Conservation (phyloP, 1,284 basidiomycete species). For the Porodaedalea pini region DNA sequence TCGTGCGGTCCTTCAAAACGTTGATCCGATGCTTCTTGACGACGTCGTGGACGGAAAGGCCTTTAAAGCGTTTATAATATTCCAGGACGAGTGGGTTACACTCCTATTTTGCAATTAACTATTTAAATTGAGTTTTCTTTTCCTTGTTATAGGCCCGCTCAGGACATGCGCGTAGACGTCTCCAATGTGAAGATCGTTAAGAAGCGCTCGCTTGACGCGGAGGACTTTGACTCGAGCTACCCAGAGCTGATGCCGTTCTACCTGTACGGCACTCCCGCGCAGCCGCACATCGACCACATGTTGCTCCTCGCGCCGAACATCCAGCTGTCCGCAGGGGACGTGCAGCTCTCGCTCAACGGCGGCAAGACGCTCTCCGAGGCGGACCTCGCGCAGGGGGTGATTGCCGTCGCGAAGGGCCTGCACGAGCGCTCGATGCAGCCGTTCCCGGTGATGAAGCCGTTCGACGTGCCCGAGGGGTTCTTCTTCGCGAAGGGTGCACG, state of each 20-base stretch:
- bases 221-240: conserved; percentile 30
- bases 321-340: conserved; percentile 33
- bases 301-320: conserved; percentile 38
- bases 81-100: background rate
- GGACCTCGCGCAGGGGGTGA: conserved; percentile 27
- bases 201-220: conserved; percentile 27
- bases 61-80: conserved; percentile 13
- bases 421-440: conserved; percentile 34
- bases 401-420: conserved; percentile 25
- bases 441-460: conserved; percentile 23
- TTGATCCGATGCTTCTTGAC: conserved; percentile 21
- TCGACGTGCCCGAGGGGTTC: conserved; percentile 16
- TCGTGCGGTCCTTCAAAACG: conserved; percentile 24
- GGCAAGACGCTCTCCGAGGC: conserved; percentile 3
- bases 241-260: conserved; percentile 40
- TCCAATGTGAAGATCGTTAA: conserved; percentile 34
- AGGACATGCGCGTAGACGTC: conserved; percentile 21
- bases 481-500: conserved; percentile 15
- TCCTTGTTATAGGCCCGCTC: background rate
- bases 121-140: background rate
- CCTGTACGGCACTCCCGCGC: conserved; percentile 34
- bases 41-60: conserved; percentile 23
- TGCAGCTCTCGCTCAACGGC: conserved; percentile 27
- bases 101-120: too few species aligned
- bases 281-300: conserved; percentile 40